Conservation (phyloP, 108 stramenopile genomes). For the Cylindrotheca closterium region DNA sequence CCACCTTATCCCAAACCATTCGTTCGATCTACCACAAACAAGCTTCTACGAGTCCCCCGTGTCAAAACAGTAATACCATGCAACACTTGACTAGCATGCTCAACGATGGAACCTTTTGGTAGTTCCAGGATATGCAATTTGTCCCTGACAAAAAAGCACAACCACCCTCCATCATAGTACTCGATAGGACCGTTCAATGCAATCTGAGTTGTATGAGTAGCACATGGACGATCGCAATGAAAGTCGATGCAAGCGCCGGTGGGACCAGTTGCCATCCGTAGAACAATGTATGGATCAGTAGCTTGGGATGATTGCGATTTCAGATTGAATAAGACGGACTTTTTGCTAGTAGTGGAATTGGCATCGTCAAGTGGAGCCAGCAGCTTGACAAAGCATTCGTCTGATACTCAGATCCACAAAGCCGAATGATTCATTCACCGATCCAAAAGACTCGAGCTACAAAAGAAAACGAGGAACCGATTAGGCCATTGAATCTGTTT, state of each 20-base stretch:
- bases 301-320: no score
- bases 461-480: not conserved
- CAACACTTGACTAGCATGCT: constrained; percentile 30
- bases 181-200: constrained; percentile 35
- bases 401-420: constrained; percentile 16
- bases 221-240: constrained; percentile 37
- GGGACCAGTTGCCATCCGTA: constrained; percentile 33
- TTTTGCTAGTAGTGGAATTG: no score
- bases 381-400: no score
- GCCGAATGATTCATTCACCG: not conserved
- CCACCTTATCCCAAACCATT: no score
- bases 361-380: no score
- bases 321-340: no score
- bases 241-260: constrained; percentile 41
- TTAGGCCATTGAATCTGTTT: no score
- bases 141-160: constrained; percentile 40
- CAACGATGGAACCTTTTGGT: constrained; percentile 25
- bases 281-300: no score
- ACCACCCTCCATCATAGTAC: constrained; percentile 34
- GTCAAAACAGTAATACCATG: constrained; percentile 51
- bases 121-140: constrained; percentile 22
- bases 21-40: no score
- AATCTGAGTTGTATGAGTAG: constrained; percentile 27
- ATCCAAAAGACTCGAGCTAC: not conserved
- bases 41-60: no score